Evolutionary conservation across 129 eudicot genomes (phyloP), one percentile per base, ranked within the genome.

Genomic region (Chrysanthemum seticuspe): DNA sequence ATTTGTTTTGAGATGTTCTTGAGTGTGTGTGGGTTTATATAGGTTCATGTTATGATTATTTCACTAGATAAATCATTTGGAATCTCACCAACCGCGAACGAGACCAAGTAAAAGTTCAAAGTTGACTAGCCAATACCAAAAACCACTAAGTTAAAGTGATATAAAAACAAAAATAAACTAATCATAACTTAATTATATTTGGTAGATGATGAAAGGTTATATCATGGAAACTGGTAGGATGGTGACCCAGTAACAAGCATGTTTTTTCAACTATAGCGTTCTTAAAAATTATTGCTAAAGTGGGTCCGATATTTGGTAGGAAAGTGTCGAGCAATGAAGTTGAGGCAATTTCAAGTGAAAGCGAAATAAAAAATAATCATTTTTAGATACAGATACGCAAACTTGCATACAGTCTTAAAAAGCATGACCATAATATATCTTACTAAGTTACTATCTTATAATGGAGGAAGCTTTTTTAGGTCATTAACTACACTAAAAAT

Each of bases 1-100:
- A 29, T 29, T 29, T 29, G 34, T 29, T 29, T 29, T 29, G 34
- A 29, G 34, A 29, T 29, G 34, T 29, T 4, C 34, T 29, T 3
- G 34, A 29, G 34, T 3, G 5, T 29, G 34, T 29, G 34, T 29
- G 34, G 34, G 34, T 29, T 29, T 29, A 29, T 29, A 29, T 29
- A 29, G 21, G 21, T 19, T 40, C 9, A 40, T 40, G 47, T 40
- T 40, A 40, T 40, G n/a, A 62, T 23, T 60, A 34, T 13, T 23
- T 23, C 64, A 23, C 6, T 23, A 3, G 61, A 7, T 16, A 23
- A 2, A 11, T 58, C 34, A 25, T 58, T 58, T 58, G 67, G 68
- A 72, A 50, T 11, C 29, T 60, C 76, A 72, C 76, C 76, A 6
- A 72, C 76, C 76, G 59, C 44, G 13, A 59, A 23, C 18, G 15